Evolutionary conservation across 2,329 filamentous ascomycete genomes (phyloP), one percentile per base, ranked within the genome.

Genomic region (Xylariales sp.): DNA sequence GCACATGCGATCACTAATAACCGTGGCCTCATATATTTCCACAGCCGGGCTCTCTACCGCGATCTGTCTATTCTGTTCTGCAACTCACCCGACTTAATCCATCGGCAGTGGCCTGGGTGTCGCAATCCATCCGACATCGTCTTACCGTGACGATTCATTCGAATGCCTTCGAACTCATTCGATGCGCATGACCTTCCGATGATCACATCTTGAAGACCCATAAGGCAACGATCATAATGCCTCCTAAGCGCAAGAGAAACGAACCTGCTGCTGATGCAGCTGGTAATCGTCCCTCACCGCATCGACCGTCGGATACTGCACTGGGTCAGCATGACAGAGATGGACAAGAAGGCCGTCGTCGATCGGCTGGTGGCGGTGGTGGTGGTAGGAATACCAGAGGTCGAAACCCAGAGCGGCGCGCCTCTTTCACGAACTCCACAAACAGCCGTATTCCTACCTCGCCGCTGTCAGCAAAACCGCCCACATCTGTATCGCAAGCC

Each of bases 221-320:
- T 31, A 12, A 10, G 13, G 28, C 27, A 23, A 18, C 33, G 20
- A 41, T 15, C 43, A 63, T 47, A 41, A 79, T 80, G 76, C 68
- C 73, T 63, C 69, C 71, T 19, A 80, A 80, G 62, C 70, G 76
- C 52, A 81, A 80, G 69, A 71, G 74, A 57, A 64, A 66, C 53
- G 72, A 77, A 33, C 65, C 74, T 47, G 60, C 64, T 43, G 59
- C 61, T 44, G 74, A 79, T 41, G 44, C 53, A 36, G 66, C 66
- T 33, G 66, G 63, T 40, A 62, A 61, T 45, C 69, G 80, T 43
- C 78, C 78, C 15, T 74, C 79, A 35, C 80, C 81, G 36, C 78
- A 83, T 59, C 75, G 78, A 23, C 78, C 80, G 32, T 70, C 66
- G 37, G 74, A 81, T 49, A 72, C 72, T 6, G 53, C 61, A 27